These are phyloP conservation scores for Talaromyces wortmannii DNA, from an alignment of 495 filamentous ascomycete species.

Conservation along the genomic window DNA sequence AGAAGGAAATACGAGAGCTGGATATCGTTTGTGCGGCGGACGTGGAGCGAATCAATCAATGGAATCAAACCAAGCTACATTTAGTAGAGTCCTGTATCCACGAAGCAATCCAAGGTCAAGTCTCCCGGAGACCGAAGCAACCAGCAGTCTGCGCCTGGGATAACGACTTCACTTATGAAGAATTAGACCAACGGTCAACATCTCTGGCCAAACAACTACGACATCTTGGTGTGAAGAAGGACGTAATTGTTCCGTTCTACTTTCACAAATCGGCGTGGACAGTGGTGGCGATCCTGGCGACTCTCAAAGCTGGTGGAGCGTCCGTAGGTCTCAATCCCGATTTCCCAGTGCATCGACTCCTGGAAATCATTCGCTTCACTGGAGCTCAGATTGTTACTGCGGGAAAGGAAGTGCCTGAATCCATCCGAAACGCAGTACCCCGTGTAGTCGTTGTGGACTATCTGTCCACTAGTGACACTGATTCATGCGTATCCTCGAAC, in stretches of 20 bases:
- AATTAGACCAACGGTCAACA: neutral
- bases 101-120: too few relatives aligned
- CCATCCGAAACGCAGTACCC: too few relatives aligned
- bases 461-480: too few relatives aligned
- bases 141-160: neutral
- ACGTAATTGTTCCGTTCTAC: neutral
- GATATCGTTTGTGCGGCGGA: too few relatives aligned
- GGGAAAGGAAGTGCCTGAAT: too few relatives aligned
- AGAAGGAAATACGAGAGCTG: too few relatives aligned
- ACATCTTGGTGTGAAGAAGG: neutral
- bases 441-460: too few relatives aligned
- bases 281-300: constrained; percentile 31
- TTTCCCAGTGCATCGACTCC: constrained; percentile 27
- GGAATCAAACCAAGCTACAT: too few relatives aligned
- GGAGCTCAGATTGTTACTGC: constrained; percentile 20
- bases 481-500: too few relatives aligned
- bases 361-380: constrained; percentile 28
- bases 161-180: neutral
- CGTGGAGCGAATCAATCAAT: too few relatives aligned
- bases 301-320: constrained; percentile 34
- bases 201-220: neutral
- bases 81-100: too few relatives aligned
- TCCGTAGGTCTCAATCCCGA: constrained; percentile 29
- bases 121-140: too few relatives aligned
- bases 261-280: constrained; percentile 19